Base-by-base conservation (phyloP, 345 rosid genomes). In the Ricinus communis region DNA sequence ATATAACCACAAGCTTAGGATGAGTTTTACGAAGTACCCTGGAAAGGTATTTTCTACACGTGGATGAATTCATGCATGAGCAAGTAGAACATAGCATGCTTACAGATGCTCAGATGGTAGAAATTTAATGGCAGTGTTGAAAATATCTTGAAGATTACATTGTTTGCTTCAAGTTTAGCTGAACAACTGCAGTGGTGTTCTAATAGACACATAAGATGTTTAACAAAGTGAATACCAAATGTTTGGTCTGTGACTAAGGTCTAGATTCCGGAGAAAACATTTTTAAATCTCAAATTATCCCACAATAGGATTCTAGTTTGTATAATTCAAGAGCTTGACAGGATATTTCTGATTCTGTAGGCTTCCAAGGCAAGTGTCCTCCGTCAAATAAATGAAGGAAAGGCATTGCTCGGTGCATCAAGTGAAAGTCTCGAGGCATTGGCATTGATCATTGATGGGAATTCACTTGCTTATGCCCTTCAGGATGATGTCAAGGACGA, bases 361-460 rank as follows among this genome's bases (percentile, higher is more conserved):
- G 95, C 95, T 59, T 77, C 82, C 30, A 90, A 90, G 81, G 88
- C 70, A 63, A 87, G 86, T 5, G 91, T 94, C 21, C 67, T 83
- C 67, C 83, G 12, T 45, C 93, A 90, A 75, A 74, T 94, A 81
- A 84, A 19, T 25, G 85, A 79, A 33, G 97, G 88, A 47, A 85
- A 79, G 74, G 84, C 79, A 59, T 60, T 77, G 30, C 86, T 91
- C 63, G 66, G 76, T 33, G 80, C 75, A 71, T 83, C 96, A 50
- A 80, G 77, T 47, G 82, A 81, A 79, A 80, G 52, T 72, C 66
- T 79, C 0, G 93, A 92, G 67, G 92, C 88, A 7, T 75, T 94
- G 70, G 98, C 98, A 6, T 83, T 94, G 81, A 91, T 91, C 70
- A 90, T 94, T 31, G 98, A 94, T 68, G 97, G 98, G 59, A 85